Evolutionary conservation across 2,329 filamentous ascomycete species (phyloP).

Genomic region (Emydomyces testavorans): DNA sequence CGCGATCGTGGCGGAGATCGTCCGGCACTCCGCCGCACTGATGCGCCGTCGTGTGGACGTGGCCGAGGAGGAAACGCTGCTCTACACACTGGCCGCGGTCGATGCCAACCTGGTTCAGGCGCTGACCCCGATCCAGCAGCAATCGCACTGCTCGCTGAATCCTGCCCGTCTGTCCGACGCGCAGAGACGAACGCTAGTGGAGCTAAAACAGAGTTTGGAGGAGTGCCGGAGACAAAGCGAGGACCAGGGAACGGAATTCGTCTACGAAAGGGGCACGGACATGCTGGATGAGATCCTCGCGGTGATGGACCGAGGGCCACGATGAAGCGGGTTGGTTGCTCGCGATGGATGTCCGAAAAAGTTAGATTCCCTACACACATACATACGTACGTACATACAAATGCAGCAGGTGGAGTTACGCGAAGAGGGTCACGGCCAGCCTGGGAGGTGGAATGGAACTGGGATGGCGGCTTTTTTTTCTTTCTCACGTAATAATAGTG

Average conservation of each 20-base stretch:
- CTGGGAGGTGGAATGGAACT: too few species aligned
- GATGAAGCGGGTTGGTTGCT: neutral
- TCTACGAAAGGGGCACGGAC: conserved; percentile 17
- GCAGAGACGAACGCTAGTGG: conserved; percentile 12
- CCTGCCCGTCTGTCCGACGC: neutral
- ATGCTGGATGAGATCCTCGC: conserved; percentile 15
- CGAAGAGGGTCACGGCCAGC: too few species aligned
- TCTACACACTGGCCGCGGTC: conserved; percentile 20
- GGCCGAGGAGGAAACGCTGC: conserved; percentile 6
- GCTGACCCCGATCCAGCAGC: conserved; percentile 26
- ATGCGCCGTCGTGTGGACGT: neutral
- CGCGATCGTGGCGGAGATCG: conserved; percentile 8
- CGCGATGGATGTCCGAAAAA: neutral
- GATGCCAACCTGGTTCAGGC: conserved; percentile 32
- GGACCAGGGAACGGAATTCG: conserved; percentile 15
- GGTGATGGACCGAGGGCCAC: conserved; percentile 14
- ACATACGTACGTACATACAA: too few species aligned
- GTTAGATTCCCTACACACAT: too few species aligned
- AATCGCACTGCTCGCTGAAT: neutral
- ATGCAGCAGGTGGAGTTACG: too few species aligned
- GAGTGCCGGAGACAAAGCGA: conserved; percentile 10
- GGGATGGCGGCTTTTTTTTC: too few species aligned
- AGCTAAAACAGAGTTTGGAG: conserved; percentile 11
- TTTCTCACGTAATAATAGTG: too few species aligned
- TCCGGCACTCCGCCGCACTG: conserved; percentile 7